Evolutionary conservation across 441 rosid genomes (phyloP).

Genomic region (Kokia cookei): DNA sequence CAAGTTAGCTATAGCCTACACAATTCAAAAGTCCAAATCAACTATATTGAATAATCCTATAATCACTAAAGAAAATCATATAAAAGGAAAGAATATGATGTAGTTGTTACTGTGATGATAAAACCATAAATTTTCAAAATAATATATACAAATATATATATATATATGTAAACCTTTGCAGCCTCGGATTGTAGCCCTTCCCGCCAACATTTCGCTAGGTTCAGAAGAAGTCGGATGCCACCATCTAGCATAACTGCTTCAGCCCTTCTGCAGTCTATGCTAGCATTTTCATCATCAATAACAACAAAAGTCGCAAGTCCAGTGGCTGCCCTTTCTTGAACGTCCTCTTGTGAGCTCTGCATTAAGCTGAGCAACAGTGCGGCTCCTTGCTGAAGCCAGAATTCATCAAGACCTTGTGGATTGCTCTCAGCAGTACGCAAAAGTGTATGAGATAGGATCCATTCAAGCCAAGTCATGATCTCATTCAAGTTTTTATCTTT

Average conservation of each 20-base stretch:
- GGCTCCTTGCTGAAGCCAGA: conserved; percentile 97
- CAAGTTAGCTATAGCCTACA: conserved; percentile 91
- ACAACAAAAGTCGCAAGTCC: conserved; percentile 97
- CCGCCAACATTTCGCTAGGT: conserved; percentile 87
- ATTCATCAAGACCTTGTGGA: conserved; percentile 68
- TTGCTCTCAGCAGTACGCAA: conserved; percentile 82
- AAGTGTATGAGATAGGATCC: conserved; percentile 85
- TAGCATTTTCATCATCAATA: conserved; percentile 91
- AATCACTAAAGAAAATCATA: neutral
- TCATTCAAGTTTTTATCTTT: conserved; percentile 49
- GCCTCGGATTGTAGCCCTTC: conserved; percentile 98
- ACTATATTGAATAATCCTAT: conserved; percentile 3
- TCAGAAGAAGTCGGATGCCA: conserved; percentile 78
- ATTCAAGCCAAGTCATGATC: conserved; percentile 80
- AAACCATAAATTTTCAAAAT: neutral
- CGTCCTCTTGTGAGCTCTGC: conserved; percentile 94
- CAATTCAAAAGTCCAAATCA: conserved; percentile 5
- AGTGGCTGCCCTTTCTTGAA: conserved; percentile 91
- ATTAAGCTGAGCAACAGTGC: conserved; percentile 67
- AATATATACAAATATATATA: neutral
- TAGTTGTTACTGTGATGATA: neutral
- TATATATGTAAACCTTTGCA: conserved; percentile 53
- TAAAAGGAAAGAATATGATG: neutral
- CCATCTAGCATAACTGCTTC: conserved; percentile 94
- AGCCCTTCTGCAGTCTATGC: conserved; percentile 88